Conservation (phyloP, 2,329 filamentous ascomycete genomes). For the Penicillium sp. region DNA sequence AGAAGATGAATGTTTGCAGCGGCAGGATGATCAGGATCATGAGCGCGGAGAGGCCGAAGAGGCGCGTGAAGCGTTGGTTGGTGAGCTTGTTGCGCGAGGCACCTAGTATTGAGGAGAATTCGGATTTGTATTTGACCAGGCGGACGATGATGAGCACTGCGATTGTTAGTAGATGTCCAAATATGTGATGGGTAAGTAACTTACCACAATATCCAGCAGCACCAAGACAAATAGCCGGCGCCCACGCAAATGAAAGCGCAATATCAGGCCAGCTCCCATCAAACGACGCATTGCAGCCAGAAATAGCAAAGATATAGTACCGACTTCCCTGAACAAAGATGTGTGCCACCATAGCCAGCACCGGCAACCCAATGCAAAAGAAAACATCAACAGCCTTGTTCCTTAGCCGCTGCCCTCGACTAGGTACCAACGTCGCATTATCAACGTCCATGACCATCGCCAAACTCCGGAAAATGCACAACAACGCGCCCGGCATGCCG, state of each 20-base stretch:
- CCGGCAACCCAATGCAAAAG: slow-evolving; percentile 55
- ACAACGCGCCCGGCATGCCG: slow-evolving; percentile 50
- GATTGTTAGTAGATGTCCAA: neutral
- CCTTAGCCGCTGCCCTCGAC: slow-evolving; percentile 44
- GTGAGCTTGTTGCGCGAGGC: slow-evolving; percentile 50
- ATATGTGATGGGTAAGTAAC: slow-evolving; percentile 16
- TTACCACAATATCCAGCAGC: slow-evolving; percentile 57
- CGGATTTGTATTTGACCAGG: slow-evolving; percentile 56
- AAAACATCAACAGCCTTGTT: slow-evolving; percentile 49
- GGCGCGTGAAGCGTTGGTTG: slow-evolving; percentile 59
- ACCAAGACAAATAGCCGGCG: slow-evolving; percentile 50
- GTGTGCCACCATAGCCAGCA: slow-evolving; percentile 54
- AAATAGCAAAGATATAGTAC: slow-evolving; percentile 56
- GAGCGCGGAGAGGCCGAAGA: slow-evolving; percentile 46
- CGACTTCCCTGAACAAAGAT: slow-evolving; percentile 58
- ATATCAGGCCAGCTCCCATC: slow-evolving; percentile 57
- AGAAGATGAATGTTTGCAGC: slow-evolving; percentile 50
- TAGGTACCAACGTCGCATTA: slow-evolving; percentile 50
- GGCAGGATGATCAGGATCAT: slow-evolving; percentile 56
- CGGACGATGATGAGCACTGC: slow-evolving; percentile 58
- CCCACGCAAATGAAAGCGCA: slow-evolving; percentile 54
- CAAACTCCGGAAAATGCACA: slow-evolving; percentile 59
- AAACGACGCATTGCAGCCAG: slow-evolving; percentile 55
- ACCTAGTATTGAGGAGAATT: slow-evolving; percentile 55
- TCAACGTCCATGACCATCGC: slow-evolving; percentile 59